Percentiles rank a stretch among this genome's conserved stretches.
phyloP scores from a whole-genome alignment of 345 rosid species.

The Citropsis articulata region DNA sequence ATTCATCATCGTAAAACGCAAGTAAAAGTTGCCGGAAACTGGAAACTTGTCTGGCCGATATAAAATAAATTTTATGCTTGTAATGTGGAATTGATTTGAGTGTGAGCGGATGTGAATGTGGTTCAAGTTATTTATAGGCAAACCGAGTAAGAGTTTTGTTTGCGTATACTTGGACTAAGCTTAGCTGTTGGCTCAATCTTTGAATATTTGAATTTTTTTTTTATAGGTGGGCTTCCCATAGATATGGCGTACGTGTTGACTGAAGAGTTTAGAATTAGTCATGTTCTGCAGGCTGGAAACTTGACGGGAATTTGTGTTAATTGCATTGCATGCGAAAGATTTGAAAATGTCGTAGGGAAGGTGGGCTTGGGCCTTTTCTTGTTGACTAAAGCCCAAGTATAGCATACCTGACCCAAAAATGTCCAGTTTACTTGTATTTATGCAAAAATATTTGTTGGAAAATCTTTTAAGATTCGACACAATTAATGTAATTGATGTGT shows the following conservation, averaged over 20 bases:
- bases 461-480: no score
- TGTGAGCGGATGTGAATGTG: background rate
- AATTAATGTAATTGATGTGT: no score
- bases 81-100: background rate
- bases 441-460: no score
- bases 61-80: background rate
- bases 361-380: no score
- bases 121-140: conserved; percentile 10
- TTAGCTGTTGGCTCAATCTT: background rate
- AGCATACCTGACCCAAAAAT: no score
- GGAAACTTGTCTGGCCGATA: background rate
- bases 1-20: conserved; percentile 7
- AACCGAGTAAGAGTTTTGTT: background rate
- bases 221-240: background rate
- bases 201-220: background rate
- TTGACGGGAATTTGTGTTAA: background rate
- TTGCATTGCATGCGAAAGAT: background rate
- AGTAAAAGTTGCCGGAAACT: background rate
- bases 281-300: conserved; percentile 7
- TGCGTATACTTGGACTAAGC: background rate
- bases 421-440: no score
- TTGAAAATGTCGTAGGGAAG: no score
- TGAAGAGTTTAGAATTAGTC: background rate
- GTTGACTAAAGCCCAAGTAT: no score
- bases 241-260: conserved; percentile 1